Evolutionary conservation across 768 basidiomycete species (phyloP), one percentile per base, ranked within the genome.

Genomic region (Tricholoma furcatifolium): DNA sequence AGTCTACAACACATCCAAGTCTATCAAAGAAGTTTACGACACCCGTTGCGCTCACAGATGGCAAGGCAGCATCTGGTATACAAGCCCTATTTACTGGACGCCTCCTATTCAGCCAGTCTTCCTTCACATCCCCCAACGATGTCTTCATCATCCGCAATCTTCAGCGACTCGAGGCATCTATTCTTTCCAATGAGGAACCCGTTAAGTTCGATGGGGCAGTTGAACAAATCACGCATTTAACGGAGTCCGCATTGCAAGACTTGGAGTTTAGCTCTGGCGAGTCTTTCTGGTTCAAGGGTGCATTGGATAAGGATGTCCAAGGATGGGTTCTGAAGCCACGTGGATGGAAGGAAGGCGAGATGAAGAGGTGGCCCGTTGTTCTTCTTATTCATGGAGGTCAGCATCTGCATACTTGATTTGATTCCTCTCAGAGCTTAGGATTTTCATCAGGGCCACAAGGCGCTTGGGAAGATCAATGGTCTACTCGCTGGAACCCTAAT

Each of bases 381-480:
- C 69, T 95, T 61, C 69, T 93, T 30, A 94, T 96, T 34, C 93
- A 93, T 53, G 90, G 90, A 57, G 88, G 85, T 73, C 42, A 36
- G 67, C 7, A 27, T 27, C 7, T 27, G 64, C 24, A 10, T 31
- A 4, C 31, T 10, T 20, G 12, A 23, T 45, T 46, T 31, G 10
- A 17, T 14, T 31, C 10, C 30, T 21, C 1, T 41, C 7, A n/a
- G 17, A 38, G 15, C 24, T 42, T 32, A 36, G 51, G 30, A 39
- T 50, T 54, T 35, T 20, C 21, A 55, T 21, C 21, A 74, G 85
- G 87, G 15, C 88, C 89, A 5, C 87, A 92, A 64, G 77, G 85
- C 24, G 91, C 88, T 43, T 97, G 93, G 94, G 84, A 85, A 58
- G 94, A 97, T 63, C 77, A 83, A 40, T 98, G 95, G 95, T 87